phyloP scores from a whole-genome alignment of 2,329 filamentous ascomycete genomes.

The Talaromyces sp. region DNA sequence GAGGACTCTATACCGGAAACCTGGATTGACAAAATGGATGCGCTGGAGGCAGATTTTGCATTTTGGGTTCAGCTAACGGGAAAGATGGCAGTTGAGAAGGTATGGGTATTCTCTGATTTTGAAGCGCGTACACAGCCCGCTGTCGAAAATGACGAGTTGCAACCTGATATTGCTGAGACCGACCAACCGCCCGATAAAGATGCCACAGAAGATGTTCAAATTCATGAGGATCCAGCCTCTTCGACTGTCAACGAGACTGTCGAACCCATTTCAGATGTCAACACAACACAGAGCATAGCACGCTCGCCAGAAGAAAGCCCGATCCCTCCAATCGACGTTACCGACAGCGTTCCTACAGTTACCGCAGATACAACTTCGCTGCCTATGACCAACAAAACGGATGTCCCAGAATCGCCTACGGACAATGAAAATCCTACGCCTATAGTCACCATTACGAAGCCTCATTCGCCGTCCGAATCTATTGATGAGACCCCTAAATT shows the following conservation, averaged over 20 bases:
- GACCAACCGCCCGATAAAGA: background rate
- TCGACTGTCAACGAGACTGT: background rate
- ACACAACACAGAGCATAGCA: background rate
- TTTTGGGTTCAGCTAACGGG: constrained; percentile 80
- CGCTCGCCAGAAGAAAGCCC: background rate
- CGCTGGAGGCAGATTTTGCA: constrained; percentile 72
- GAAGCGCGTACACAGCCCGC: background rate
- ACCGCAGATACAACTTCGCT: background rate
- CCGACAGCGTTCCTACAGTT: background rate
- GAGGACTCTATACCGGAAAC: constrained; percentile 78
- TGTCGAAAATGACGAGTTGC: background rate
- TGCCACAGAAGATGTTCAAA: constrained; percentile 19
- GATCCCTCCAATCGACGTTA: background rate
- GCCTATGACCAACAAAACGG: background rate
- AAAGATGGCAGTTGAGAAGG: constrained; percentile 66
- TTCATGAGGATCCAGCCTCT: background rate
- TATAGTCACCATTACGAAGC: background rate
- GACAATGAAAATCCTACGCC: background rate
- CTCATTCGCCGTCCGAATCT: background rate
- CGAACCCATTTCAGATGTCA: background rate
- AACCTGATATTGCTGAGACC: background rate
- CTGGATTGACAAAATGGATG: constrained; percentile 87
- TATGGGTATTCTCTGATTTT: constrained; percentile 43
- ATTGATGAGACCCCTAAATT: background rate
- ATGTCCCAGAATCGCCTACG: background rate